Percentiles rank a stretch among this genome's conserved stretches.
These are phyloP conservation scores for Meyerozyma sp. DNA, from an alignment of 1,139 yeast genomes.

Conservation along the genomic window DNA sequence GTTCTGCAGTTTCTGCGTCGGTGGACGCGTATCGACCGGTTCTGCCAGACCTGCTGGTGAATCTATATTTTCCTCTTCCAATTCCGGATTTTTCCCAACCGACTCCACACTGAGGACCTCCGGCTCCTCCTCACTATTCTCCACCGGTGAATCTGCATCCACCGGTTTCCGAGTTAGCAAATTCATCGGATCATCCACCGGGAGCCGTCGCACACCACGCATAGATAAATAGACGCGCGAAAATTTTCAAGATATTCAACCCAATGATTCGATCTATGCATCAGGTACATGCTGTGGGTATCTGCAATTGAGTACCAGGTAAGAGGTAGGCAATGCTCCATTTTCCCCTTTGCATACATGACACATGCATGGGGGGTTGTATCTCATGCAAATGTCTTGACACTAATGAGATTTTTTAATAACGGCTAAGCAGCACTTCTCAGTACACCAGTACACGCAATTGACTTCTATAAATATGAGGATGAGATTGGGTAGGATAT, in stretches of 20 bases:
- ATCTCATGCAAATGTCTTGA: not conserved
- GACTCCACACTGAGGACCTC: not conserved
- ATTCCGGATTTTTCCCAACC: not conserved
- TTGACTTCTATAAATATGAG: not conserved
- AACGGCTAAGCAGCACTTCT: not conserved
- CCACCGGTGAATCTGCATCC: not conserved
- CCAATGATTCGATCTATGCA: not conserved
- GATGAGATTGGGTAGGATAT: not conserved
- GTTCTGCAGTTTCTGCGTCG: not conserved
- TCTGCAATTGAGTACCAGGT: not conserved
- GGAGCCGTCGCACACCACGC: not conserved
- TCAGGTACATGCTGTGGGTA: not conserved
- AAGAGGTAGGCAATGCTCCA: not conserved
- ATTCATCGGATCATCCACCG: not conserved
- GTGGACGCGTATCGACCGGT: not conserved
- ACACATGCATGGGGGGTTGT: not conserved
- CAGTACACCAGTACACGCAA: constrained; percentile 1
- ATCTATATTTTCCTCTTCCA: no score
- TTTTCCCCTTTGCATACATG: not conserved
- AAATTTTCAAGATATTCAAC: not conserved
- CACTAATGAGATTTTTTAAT: not conserved
- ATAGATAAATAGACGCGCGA: not conserved
- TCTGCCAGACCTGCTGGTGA: not conserved
- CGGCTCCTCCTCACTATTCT: not conserved
- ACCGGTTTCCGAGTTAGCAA: not conserved